Base-by-base conservation (phyloP, 352 stramenopile genomes). In the Phytophthora macrochlamydospora region DNA sequence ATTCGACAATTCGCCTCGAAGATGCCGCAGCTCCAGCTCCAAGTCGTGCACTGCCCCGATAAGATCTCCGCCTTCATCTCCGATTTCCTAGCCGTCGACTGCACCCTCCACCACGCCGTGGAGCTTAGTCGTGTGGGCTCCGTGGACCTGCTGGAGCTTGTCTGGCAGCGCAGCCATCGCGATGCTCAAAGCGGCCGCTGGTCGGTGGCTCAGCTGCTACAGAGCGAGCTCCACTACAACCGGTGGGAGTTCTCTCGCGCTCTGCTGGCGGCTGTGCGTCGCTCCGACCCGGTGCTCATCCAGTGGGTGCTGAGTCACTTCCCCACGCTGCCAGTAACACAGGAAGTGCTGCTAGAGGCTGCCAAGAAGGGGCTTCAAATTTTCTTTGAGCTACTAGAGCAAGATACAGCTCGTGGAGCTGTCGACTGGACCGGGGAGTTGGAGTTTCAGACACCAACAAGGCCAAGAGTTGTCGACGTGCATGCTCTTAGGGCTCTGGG, bases 301-400 rank as follows among this genome's bases (percentile, higher is more conserved):
- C 42, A 30, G 6, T 66, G 59, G 51, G 18, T 59, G 5, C 35
- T 67, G 11, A 31, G 3, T 6, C 59, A 50, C 30, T 59, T 65
- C 37, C 29, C 13, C 18, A 28, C 38, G n/a, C 55, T 84, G 95
- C 6, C 89, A 88, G 66, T 95, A 83, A 14, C 91, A 93, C 64
- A 99, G 99, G 14, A 98, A 12, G 43, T 49, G 12, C 43, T 49
- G 11, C 43, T 7, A 13, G 38, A 24, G 18, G 43, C 40, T 5
- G 13, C 8, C 43, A 28, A 29, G 14, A 29, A 24, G 24, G 14
- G 43, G 8, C 35, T 40, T 40, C 35, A 11, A 40, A 6, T 40
- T 6, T 11, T 40, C 18, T 49, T 49, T 28, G 13, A 49, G 43
- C 13, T 49, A 29, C 29, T 49, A 24, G 13, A 49, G 18, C 2